Conservation (phyloP, 768 basidiomycete species). For the Termitomyces eurrhizus region DNA sequence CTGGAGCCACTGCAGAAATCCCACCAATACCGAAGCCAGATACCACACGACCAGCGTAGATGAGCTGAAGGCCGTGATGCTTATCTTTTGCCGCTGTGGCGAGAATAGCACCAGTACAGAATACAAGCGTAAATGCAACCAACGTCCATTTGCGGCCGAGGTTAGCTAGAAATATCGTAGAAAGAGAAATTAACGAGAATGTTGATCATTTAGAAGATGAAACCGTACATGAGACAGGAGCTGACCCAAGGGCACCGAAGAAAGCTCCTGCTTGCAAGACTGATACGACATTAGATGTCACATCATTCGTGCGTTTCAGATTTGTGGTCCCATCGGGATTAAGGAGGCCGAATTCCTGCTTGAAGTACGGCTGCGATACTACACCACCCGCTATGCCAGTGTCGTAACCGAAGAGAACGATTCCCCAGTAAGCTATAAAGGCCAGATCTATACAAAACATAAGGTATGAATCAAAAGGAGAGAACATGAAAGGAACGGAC, state of each 20-base stretch:
- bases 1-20: conserved; percentile 80
- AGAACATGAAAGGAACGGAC: conserved; percentile 31
- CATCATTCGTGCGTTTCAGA: conserved; percentile 33
- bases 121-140: conserved; percentile 57
- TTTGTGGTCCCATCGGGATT: conserved; percentile 40
- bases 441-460: conserved; percentile 54
- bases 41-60: conserved; percentile 79
- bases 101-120: conserved; percentile 68
- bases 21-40: conserved; percentile 80
- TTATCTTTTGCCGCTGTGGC: conserved; percentile 61
- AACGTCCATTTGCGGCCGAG: conserved; percentile 68
- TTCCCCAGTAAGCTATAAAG: conserved; percentile 74
- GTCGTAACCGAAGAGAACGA: conserved; percentile 81
- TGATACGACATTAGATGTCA: conserved; percentile 84
- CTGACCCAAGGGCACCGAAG: conserved; percentile 78
- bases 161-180: conserved; percentile 32
- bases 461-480: background rate
- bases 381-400: conserved; percentile 48
- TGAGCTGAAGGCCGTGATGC: conserved; percentile 54
- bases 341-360: conserved; percentile 55
- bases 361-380: conserved; percentile 59
- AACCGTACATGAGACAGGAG: conserved; percentile 60
- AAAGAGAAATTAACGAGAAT: background rate
- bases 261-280: conserved; percentile 86
- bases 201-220: background rate